Evolutionary conservation across 1,284 basidiomycete genomes (phyloP), one percentile per base, ranked within the genome.

Genomic region (Rhodofomes roseus): DNA sequence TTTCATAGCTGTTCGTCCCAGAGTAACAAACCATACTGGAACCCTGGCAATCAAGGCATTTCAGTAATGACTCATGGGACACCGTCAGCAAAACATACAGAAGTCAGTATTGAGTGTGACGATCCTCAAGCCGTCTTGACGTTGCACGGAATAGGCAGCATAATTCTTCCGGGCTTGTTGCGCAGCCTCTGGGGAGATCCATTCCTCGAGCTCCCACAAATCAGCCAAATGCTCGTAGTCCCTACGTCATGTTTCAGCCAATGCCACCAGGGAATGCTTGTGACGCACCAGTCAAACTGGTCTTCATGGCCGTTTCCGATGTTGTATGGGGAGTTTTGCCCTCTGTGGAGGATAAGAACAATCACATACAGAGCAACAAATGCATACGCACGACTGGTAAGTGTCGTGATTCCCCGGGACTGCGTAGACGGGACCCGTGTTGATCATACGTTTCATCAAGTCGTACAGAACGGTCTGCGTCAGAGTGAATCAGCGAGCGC

Each of bases 41-140:
- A 83, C 80, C 80, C 80, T 82, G 56, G n/a, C 6, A 22, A 51
- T 34, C 8, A 20, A 16, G 11, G 31, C 16, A 39, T 14, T 9
- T 51, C 2, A 51, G 29, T n/a, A 25, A 23, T 29, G 6, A n/a
- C 29, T 14, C 16, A 12, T 27, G 27, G 48, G 11, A 5, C 31
- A 34, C 11, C 31, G 14, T 20, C 1, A n/a, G 23, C 18, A 20
- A 1, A 4, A 76, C 83, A 59, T 70, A 87, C 87, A 91, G 58
- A 90, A 68, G 70, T 93, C 86, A 14, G 89, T 92, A 69, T 94
- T 92, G 62, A 93, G 72, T 40, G 88, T 85, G 61, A 93, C 89
- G 46, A 93, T 74, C 25, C 89, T 79, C 29, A 94, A 74, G 1
- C 89, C 90, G 61, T 91, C 85, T 9, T 71, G 66, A 22, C 89